A percentile compares a stretch with the other conserved stretches of the same genome.
These are phyloP conservation scores for Pseudogymnoascus sp. DNA, from an alignment of 2,329 filamentous ascomycete genomes.

Conservation along the genomic window DNA sequence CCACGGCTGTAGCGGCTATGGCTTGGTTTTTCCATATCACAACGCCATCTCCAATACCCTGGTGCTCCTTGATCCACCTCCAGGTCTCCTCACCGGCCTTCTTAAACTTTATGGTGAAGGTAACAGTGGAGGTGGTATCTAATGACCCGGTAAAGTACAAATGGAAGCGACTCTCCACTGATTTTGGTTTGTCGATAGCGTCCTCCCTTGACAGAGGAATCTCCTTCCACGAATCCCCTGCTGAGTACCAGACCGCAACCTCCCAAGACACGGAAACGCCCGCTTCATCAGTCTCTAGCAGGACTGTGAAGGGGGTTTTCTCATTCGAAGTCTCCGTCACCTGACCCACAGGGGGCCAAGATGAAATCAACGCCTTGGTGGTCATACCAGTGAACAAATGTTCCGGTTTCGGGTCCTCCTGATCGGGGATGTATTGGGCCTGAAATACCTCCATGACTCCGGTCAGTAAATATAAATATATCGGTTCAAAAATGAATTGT, in stretches of 20 bases:
- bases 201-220: slow-evolving; percentile 29
- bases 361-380: slow-evolving; percentile 46
- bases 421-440: slow-evolving; percentile 27
- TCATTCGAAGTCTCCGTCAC: slow-evolving; percentile 51
- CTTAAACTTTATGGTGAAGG: slow-evolving; percentile 68
- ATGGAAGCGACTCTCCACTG: slow-evolving; percentile 1
- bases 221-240: slow-evolving; percentile 48
- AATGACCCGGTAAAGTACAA: slow-evolving; percentile 51
- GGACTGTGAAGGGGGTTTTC: slow-evolving; percentile 54
- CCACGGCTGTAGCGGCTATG: slow-evolving; percentile 18
- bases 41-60: slow-evolving; percentile 55
- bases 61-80: slow-evolving; percentile 64
- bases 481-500: neutral
- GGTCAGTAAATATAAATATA: slow-evolving; percentile 16
- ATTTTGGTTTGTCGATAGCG: neutral
- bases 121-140: slow-evolving; percentile 40
- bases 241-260: slow-evolving; percentile 66
- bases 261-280: slow-evolving; percentile 58
- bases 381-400: slow-evolving; percentile 22
- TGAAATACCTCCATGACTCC: slow-evolving; percentile 27
- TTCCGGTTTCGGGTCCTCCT: slow-evolving; percentile 32
- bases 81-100: slow-evolving; percentile 46
- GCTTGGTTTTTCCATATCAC: slow-evolving; percentile 44
- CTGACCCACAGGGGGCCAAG: slow-evolving; percentile 68
- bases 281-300: slow-evolving; percentile 57